Base-by-base conservation (phyloP, 805 yeast species). In the Zygosaccharomyces lentus region DNA sequence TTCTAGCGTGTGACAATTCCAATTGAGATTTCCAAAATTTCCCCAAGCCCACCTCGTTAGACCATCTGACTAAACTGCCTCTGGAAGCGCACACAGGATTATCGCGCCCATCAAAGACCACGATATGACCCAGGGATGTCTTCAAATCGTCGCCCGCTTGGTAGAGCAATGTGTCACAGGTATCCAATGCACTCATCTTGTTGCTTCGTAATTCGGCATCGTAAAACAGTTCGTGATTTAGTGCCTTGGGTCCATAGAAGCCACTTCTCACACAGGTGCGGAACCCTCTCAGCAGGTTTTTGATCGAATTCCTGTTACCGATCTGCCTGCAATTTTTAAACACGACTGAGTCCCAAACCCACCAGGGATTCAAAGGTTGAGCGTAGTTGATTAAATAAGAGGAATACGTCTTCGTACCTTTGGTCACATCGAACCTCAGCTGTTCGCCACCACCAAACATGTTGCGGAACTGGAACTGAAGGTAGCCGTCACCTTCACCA, bases 401-500 rank as follows among this genome's bases (percentile, higher is more conserved):
- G 0, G 82, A 72, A 50, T 75, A 71, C 1, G 82, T 80, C 43
- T 81, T 71, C 5, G 84, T 80, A 16, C 85, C 85, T 21, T 76
- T 67, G 5, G 81, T 80, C 46, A 78, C 73, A 49, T 81, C 81
- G 12, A 81, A 49, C 12, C 75, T 68, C 12, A 84, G 55, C 6
- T 68, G 67, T 59, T 84, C 90, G 12, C 85, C 88, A n/a, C 82
- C 83, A 4, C 86, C 88, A 52, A 82, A 74, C 7, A 77, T 67
- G 57, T 83, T 83, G 36, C 74, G 64, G 48, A 57, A 38, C 63
- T 81, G 89, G 46, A 90, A 78, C 26, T 87, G 82, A 38, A 88
- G 74, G 59, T 90, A 89, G 1, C 97, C 98, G 60, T 87, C 93
- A 25, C 97, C 99, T 69, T 93, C 98, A 26, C 96, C 96, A 61